A percentile compares a stretch with the other conserved stretches of the same genome.
These are phyloP conservation scores for Schizonepeta tenuifolia DNA, from an alignment of 257 asterid genomes.

Conservation along the genomic window DNA sequence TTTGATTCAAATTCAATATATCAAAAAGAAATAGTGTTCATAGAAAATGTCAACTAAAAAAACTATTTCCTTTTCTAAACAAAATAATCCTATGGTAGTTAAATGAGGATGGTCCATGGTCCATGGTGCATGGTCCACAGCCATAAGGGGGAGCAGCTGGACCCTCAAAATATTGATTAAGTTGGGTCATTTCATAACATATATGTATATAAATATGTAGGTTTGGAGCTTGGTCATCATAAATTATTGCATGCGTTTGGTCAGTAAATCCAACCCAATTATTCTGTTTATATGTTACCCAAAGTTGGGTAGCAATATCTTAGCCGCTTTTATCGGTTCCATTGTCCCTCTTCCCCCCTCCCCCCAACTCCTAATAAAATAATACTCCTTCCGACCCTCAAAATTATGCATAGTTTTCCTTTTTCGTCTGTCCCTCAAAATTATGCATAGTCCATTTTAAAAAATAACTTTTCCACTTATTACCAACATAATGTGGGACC, in stretches of 20 bases:
- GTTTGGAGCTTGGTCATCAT: constrained; percentile 30
- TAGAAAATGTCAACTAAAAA: neutral
- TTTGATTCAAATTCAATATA: neutral
- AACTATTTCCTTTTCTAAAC: neutral
- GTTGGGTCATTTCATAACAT: neutral
- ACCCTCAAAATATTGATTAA: constrained; percentile 27
- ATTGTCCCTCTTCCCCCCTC: constrained; percentile 34
- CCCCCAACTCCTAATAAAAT: neutral
- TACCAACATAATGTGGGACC: too few relatives aligned
- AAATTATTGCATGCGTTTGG: constrained; percentile 30
- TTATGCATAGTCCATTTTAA: too few relatives aligned
- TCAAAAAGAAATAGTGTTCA: neutral
- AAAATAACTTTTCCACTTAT: too few relatives aligned
- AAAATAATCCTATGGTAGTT: constrained; percentile 6
- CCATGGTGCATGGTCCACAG: constrained; percentile 35
- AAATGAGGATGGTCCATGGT: constrained; percentile 10
- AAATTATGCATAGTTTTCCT: too few relatives aligned
- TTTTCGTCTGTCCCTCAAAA: too few relatives aligned
- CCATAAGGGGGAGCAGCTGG: constrained; percentile 26
- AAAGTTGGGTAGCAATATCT: constrained; percentile 25
- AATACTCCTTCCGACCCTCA: too few relatives aligned
- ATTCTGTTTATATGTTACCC: constrained; percentile 30
- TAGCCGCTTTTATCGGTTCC: constrained; percentile 33
- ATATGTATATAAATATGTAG: neutral
- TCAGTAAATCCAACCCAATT: constrained; percentile 15